These are phyloP conservation scores for Melocanna baccifera DNA, from an alignment of 176 grass and related monocot species.

Conservation along the genomic window DNA sequence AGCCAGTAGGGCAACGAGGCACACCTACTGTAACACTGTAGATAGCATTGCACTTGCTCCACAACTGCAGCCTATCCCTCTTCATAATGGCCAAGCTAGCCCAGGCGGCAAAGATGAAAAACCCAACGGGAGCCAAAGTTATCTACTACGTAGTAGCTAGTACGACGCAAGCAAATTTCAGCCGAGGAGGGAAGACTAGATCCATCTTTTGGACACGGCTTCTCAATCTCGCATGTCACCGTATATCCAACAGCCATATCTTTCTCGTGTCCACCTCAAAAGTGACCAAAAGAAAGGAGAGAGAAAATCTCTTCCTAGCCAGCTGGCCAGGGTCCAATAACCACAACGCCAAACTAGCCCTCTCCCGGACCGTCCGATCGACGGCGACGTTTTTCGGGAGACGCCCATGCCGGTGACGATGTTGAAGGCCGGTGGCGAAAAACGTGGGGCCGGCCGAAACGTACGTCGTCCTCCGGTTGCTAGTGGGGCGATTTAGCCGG, in stretches of 20 bases:
- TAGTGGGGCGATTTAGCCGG: conserved; percentile 29
- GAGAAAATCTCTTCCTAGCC: neutral
- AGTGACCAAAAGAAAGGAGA: neutral
- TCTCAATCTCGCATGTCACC: conserved; percentile 16
- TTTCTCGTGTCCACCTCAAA: neutral
- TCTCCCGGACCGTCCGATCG: neutral
- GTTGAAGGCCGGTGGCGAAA: neutral
- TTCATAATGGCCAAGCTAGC: neutral
- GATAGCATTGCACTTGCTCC: neutral
- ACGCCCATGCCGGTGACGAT: neutral
- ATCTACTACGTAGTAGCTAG: neutral
- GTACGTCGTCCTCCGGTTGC: neutral
- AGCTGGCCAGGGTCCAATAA: neutral
- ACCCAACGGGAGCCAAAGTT: neutral
- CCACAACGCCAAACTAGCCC: neutral
- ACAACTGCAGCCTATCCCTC: neutral
- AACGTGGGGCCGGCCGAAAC: neutral
- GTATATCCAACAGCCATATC: conserved; percentile 52
- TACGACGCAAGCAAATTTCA: neutral
- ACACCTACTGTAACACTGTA: neutral
- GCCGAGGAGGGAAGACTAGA: conserved; percentile 5
- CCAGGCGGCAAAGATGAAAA: neutral
- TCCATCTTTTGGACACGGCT: conserved; percentile 28
- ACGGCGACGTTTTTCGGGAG: neutral
- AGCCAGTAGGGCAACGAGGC: too few species aligned